phyloP scores from a whole-genome alignment of 257 asterid genomes.

The Gynochthodes officinalis region DNA sequence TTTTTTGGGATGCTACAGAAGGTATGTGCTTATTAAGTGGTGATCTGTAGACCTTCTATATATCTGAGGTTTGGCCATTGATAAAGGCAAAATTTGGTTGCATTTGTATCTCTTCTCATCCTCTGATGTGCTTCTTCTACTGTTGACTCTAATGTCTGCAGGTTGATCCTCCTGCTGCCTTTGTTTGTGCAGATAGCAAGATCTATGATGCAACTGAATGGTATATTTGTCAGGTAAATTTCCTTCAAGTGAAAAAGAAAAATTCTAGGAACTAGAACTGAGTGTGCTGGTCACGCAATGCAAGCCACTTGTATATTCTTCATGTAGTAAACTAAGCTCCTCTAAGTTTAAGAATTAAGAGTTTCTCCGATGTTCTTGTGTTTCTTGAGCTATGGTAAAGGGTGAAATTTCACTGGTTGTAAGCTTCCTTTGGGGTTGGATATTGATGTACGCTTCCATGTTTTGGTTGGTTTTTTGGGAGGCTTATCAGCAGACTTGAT shows the following conservation, averaged over 20 bases:
- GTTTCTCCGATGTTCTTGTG: neutral
- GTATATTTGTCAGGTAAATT: conserved; percentile 88
- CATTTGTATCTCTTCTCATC: conserved; percentile 9
- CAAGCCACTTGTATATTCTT: neutral
- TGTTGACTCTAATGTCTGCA: conserved; percentile 28
- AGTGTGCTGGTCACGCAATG: neutral
- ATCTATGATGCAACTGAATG: conserved; percentile 85
- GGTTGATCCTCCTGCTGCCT: conserved; percentile 83
- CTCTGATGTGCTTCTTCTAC: conserved; percentile 9
- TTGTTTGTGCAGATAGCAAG: conserved; percentile 85
- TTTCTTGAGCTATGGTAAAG: neutral
- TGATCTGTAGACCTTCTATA: neutral
- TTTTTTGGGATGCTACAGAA: conserved; percentile 81
- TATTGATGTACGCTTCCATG: neutral
- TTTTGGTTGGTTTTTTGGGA: neutral
- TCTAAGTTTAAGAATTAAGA: neutral
- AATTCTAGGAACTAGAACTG: neutral
- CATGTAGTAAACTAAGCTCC: neutral
- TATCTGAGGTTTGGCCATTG: neutral
- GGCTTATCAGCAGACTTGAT: neutral
- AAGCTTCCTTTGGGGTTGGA: neutral
- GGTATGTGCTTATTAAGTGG: conserved; percentile 32
- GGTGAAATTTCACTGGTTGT: neutral
- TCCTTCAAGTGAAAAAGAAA: neutral
- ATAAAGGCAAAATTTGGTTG: neutral